A percentile compares a stretch with the other conserved stretches of the same genome.
These are phyloP conservation scores for Pythium guiyangense DNA, from an alignment of 352 stramenopile genomes.

Conservation along the genomic window DNA sequence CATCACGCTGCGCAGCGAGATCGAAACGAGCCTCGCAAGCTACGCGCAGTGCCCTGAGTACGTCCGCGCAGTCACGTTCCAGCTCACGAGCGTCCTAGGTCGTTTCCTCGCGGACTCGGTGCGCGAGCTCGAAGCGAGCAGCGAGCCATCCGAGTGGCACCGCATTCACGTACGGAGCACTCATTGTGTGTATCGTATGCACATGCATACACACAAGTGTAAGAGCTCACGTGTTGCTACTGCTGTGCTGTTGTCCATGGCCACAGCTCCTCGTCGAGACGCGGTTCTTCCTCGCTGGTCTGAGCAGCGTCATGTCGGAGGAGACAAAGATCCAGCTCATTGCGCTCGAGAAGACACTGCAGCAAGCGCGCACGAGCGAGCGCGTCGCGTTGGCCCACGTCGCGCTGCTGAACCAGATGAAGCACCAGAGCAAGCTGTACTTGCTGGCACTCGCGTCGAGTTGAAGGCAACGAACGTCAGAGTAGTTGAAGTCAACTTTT, in stretches of 20 bases:
- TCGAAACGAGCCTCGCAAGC: slow-evolving; percentile 62
- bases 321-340: slow-evolving; percentile 48
- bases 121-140: slow-evolving; percentile 17
- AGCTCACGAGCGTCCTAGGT: slow-evolving; percentile 44
- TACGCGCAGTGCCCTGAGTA: slow-evolving; percentile 53
- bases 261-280: slow-evolving; percentile 65
- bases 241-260: background rate
- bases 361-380: slow-evolving; percentile 29
- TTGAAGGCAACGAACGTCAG: background rate
- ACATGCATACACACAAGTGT: background rate
- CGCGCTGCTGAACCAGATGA: slow-evolving; percentile 64
- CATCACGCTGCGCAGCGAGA: slow-evolving; percentile 65
- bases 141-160: slow-evolving; percentile 35
- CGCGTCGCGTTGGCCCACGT: slow-evolving; percentile 32
- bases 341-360: slow-evolving; percentile 41
- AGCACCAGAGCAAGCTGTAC: slow-evolving; percentile 81
- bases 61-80: slow-evolving; percentile 41
- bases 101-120: slow-evolving; percentile 39
- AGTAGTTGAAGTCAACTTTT: background rate
- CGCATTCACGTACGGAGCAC: slow-evolving; percentile 51
- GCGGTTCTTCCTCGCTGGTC: slow-evolving; percentile 59
- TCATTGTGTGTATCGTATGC: slow-evolving; percentile 3
- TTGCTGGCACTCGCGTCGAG: slow-evolving; percentile 36
- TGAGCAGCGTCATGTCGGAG: slow-evolving; percentile 48
- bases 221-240: background rate